Evolutionary conservation across 2,329 filamentous ascomycete species (phyloP).

Genomic region (Drechslerella coelobrocha): DNA sequence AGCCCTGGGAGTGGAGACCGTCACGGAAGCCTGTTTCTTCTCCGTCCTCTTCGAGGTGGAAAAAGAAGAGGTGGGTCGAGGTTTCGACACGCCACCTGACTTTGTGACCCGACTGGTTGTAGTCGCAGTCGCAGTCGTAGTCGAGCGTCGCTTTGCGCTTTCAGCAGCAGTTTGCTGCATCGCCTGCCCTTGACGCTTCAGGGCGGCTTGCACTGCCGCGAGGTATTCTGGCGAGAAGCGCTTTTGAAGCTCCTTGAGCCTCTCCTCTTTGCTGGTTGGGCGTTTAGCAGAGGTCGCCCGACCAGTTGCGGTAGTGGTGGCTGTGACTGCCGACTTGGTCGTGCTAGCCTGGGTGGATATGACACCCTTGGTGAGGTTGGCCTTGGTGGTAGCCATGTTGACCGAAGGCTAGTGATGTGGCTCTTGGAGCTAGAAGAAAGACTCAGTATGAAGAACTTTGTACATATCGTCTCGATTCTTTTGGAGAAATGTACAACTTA

Average conservation of each 20-base stretch:
- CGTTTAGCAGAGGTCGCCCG: not conserved
- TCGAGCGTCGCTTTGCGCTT: not conserved
- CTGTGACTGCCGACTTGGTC: not conserved
- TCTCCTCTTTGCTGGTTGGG: not conserved
- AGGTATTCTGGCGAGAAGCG: slow-evolving; percentile 9
- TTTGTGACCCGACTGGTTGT: not conserved
- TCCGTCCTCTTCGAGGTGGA: not conserved
- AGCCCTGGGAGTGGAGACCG: not conserved
- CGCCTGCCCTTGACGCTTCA: slow-evolving; percentile 3
- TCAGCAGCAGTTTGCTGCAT: not conserved
- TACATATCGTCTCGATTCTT: too few relatives aligned
- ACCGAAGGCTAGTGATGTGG: not conserved
- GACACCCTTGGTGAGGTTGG: too few relatives aligned
- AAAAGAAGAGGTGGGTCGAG: not conserved
- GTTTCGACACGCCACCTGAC: slow-evolving; percentile 3
- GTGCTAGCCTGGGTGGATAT: too few relatives aligned
- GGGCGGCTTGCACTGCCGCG: not conserved
- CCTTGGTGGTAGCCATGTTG: not conserved
- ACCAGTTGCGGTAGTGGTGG: not conserved
- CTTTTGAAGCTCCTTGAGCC: not conserved
- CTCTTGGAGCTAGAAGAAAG: not conserved
- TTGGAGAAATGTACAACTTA: too few relatives aligned
- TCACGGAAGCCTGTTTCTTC: not conserved
- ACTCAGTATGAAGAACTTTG: not conserved
- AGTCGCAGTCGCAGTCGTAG: not conserved